phyloP scores from a whole-genome alignment of 495 filamentous ascomycete species.

The Daldinia childiae region DNA sequence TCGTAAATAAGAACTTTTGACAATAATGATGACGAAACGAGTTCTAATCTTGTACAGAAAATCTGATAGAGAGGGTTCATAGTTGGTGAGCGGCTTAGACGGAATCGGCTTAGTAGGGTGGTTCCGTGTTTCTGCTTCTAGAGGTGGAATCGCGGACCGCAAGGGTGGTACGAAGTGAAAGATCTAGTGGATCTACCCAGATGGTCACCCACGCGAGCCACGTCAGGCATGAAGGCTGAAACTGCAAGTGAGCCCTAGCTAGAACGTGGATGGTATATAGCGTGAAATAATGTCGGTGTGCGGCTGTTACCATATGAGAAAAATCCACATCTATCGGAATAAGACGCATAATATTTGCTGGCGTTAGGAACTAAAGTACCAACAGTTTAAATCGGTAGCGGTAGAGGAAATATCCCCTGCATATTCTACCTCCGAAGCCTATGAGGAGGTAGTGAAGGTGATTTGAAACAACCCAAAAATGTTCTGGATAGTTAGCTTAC shows the following conservation, averaged over 20 bases:
- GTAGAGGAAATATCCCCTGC: slow-evolving; percentile 29
- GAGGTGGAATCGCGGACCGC: slow-evolving; percentile 26
- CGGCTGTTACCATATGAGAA: slow-evolving; percentile 25
- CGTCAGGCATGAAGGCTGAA: slow-evolving; percentile 39
- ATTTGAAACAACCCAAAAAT: slow-evolving; percentile 39
- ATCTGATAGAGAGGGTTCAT: not conserved
- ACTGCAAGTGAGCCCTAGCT: slow-evolving; percentile 32
- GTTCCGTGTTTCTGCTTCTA: slow-evolving; percentile 4
- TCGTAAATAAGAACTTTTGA: not conserved
- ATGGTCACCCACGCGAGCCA: slow-evolving; percentile 30
- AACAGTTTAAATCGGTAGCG: slow-evolving; percentile 22
- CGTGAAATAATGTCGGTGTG: slow-evolving; percentile 34
- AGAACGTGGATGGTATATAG: slow-evolving; percentile 36
- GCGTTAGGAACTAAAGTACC: not conserved
- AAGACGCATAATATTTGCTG: slow-evolving; percentile 20
- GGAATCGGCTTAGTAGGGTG: not conserved
- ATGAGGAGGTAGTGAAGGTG: slow-evolving; percentile 11
- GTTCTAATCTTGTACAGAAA: not conserved
- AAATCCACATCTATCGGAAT: slow-evolving; percentile 12
- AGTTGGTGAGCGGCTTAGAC: not conserved
- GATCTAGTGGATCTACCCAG: slow-evolving; percentile 21
- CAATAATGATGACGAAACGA: not conserved
- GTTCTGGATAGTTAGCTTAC: slow-evolving; percentile 34
- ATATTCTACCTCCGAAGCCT: slow-evolving; percentile 10
- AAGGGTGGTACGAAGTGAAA: slow-evolving; percentile 16